Base-by-base conservation (phyloP, 805 yeast genomes). In the Kazachstania viticola region DNA sequence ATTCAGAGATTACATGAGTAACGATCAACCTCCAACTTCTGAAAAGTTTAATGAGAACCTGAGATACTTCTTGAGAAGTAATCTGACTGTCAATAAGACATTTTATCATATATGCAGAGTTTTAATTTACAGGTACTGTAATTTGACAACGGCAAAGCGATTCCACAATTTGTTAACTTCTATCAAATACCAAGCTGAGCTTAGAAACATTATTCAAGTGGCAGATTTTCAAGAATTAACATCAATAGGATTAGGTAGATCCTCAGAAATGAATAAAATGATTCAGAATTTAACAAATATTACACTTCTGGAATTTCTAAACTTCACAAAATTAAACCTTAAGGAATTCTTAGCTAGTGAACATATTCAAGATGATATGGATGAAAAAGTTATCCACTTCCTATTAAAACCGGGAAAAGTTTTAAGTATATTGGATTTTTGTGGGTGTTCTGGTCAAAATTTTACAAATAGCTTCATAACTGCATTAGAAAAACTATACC, bases 201-300 rank as follows among this genome's bases (percentile, higher is more conserved):
- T 76, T 29, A 77, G 79, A 13, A 69, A 65, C 37, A 40, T 46
- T 23, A 88, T 82, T 14, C 74, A 75, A 44, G 74, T 77, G 32
- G 69, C 87, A 44, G 95, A 85, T 59, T 87, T 85, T 46, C 80
- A 81, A 47, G 88, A 81, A 44, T 79, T 85, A 55, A 84, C 95
- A 1, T 77, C 88, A 0, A 75, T 87, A 30, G 95, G 95, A 0
- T 64, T 85, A 29, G 95, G 95, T 2, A 65, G 95, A 41, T 80
- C 95, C 0, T 83, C 81, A 9, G 69, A 78, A 44, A 85, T 85
- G 94, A 87, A 81, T 58, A 77, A 73, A 54, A 93, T 81, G 56
- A 85, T 85, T 44, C 93, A 85, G 56, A 81, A 82, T 81, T 83
- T 85, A 25, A 85, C 95, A 0, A 65, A 77, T 25, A 60, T 62